Evolutionary conservation across 495 filamentous ascomycete species (phyloP).

Genomic region (Tuber magnatum): DNA sequence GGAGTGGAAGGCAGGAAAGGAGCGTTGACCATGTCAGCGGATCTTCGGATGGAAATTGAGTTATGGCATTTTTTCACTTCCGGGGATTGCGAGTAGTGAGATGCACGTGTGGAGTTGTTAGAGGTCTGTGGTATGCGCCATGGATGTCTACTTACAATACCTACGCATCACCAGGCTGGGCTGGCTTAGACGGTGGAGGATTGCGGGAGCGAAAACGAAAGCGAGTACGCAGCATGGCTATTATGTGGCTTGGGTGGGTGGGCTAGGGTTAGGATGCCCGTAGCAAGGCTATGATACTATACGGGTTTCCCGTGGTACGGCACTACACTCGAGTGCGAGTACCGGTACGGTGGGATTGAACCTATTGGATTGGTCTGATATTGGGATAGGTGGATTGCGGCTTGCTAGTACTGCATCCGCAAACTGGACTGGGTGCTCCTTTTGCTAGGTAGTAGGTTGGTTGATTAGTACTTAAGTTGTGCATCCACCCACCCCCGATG

Average conservation of each 20-base stretch:
- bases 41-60: neutral
- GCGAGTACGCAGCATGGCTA: neutral
- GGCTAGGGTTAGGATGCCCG: neutral
- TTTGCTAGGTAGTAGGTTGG: neutral
- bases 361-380: neutral
- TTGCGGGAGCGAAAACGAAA: neutral
- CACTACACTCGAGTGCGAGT: neutral
- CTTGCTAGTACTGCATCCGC: neutral
- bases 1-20: neutral
- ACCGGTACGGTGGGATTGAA: neutral
- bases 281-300: neutral
- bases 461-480: conserved; percentile 1
- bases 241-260: neutral
- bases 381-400: neutral
- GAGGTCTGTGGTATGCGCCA: neutral
- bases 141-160: neutral
- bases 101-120: neutral
- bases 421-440: neutral
- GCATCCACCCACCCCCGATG: neutral
- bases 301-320: no score
- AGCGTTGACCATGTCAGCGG: neutral
- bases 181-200: neutral
- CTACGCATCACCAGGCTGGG: neutral
- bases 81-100: neutral
- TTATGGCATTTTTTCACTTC: neutral